Evolutionary conservation across 2,329 filamentous ascomycete genomes (phyloP), one percentile per base, ranked within the genome.

Genomic region (Huntiella decipiens): DNA sequence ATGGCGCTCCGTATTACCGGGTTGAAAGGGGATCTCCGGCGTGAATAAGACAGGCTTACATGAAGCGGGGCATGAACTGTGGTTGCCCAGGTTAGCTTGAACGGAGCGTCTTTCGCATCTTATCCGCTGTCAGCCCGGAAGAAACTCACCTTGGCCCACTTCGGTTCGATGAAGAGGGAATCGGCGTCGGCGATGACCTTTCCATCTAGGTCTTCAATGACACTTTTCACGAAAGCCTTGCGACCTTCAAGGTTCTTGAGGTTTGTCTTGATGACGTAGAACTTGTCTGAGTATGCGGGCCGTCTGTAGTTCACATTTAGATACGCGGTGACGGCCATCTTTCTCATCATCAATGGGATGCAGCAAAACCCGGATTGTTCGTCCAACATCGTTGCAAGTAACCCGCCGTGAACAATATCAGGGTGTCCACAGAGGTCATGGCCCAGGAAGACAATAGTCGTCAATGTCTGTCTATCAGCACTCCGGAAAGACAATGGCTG

Each of bases 141-240:
- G 22, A 28, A 39, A 70, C 76, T 61, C 65, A 84, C 79, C 59
- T 75, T 73, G 50, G 86, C 86, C 58, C 83, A 74, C 61, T 77
- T 87, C 28, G 88, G 87, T 62, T 91, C 85, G 55, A 96, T 73
- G 59, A 93, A 96, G 53, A 98, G 63, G 2, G 80, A 86, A 57
- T 81, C 80, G 0, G 84, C 88, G 62, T 92, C 83, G 5, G 81
- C 85, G 49, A 95, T 60, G 41, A 87, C 70, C 12, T 70, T 62
- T 78, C 77, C 54, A 70, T 66, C 60, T 78, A 71, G 6, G 46
- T 83, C 79, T 70, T 94, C 86, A 55, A 96, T 78, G 54, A 75
- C 73, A 57, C 87, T 88, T 63, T 82, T 79, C 1, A 95, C 85
- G 85, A 85, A 95, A 6, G 86, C 88, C 66, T 96, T 96, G 51